A percentile compares a stretch with the other conserved stretches of the same genome.
phyloP scores from a whole-genome alignment of 495 filamentous ascomycete species.

The Pyrenopolyporus hunteri region DNA sequence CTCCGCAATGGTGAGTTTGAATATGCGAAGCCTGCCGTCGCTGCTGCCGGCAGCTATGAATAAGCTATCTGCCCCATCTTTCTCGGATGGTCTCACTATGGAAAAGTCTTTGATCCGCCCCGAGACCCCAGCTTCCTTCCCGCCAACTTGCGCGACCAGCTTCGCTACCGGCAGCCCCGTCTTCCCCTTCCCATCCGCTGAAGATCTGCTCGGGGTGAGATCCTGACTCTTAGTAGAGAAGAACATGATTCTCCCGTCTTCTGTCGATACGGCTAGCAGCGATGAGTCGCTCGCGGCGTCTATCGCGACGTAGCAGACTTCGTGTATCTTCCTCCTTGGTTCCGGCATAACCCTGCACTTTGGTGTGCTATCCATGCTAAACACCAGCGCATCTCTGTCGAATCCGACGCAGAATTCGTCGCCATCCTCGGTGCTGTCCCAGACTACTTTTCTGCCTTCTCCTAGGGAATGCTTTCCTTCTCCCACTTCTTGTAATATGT shows the following conservation, averaged over 20 bases:
- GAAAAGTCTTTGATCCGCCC: slow-evolving; percentile 90
- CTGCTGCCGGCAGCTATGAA: slow-evolving; percentile 79
- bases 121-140: slow-evolving; percentile 65
- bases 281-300: slow-evolving; percentile 51
- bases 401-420: slow-evolving; percentile 90
- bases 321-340: slow-evolving; percentile 78
- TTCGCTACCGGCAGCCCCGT: slow-evolving; percentile 56
- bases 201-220: slow-evolving; percentile 31
- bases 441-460: slow-evolving; percentile 83
- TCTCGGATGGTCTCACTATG: slow-evolving; percentile 56
- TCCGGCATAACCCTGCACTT: slow-evolving; percentile 71
- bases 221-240: slow-evolving; percentile 66
- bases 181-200: slow-evolving; percentile 35
- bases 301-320: slow-evolving; percentile 70
- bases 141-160: slow-evolving; percentile 78
- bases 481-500: slow-evolving; percentile 69
- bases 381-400: slow-evolving; percentile 83
- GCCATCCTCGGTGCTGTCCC: slow-evolving; percentile 68
- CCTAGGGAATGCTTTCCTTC: slow-evolving; percentile 78
- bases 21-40: slow-evolving; percentile 80
- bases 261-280: slow-evolving; percentile 82
- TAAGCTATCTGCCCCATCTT: slow-evolving; percentile 49
- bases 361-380: slow-evolving; percentile 84
- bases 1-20: slow-evolving; percentile 61
- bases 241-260: slow-evolving; percentile 88